A percentile compares a stretch with the other conserved stretches of the same genome.
phyloP scores from a whole-genome alignment of 2,329 filamentous ascomycete species.

The Aspergillus phoenicis region DNA sequence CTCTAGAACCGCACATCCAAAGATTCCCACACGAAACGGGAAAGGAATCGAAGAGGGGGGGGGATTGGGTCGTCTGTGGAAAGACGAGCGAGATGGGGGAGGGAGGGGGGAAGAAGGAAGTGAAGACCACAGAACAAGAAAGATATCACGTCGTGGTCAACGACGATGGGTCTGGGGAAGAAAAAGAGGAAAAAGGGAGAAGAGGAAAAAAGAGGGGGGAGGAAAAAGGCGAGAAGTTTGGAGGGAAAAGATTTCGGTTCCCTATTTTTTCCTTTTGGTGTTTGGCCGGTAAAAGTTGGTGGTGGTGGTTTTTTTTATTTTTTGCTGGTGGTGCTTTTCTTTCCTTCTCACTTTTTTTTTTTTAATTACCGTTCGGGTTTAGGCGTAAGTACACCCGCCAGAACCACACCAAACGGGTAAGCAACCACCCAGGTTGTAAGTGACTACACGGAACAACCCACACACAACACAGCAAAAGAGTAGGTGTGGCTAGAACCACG shows the following conservation, averaged over 20 bases:
- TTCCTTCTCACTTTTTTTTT: slow-evolving; percentile 1
- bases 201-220: slow-evolving; percentile 20
- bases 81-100: slow-evolving; percentile 15
- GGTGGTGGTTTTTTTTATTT: slow-evolving; percentile 14
- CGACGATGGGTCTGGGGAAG: slow-evolving; percentile 25
- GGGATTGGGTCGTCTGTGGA: slow-evolving; percentile 1
- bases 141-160: slow-evolving; percentile 24
- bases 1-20: slow-evolving; percentile 27
- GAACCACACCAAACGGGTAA: slow-evolving; percentile 14
- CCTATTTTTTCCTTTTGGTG: slow-evolving; percentile 21
- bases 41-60: slow-evolving; percentile 10
- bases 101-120: slow-evolving; percentile 14
- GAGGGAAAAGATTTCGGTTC: slow-evolving; percentile 17
- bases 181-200: slow-evolving; percentile 13
- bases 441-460: neutral
- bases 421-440: slow-evolving; percentile 3
- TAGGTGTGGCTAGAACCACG: neutral
- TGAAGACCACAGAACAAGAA: slow-evolving; percentile 23
- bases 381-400: slow-evolving; percentile 5
- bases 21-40: slow-evolving; percentile 18
- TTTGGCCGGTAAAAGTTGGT: slow-evolving; percentile 10
- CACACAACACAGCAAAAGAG: neutral
- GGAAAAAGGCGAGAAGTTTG: slow-evolving; percentile 16
- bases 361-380: slow-evolving; percentile 4
- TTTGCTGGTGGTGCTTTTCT: slow-evolving; percentile 8